Conservation (phyloP, 108 stramenopile genomes). For the Epipyxis sp. region DNA sequence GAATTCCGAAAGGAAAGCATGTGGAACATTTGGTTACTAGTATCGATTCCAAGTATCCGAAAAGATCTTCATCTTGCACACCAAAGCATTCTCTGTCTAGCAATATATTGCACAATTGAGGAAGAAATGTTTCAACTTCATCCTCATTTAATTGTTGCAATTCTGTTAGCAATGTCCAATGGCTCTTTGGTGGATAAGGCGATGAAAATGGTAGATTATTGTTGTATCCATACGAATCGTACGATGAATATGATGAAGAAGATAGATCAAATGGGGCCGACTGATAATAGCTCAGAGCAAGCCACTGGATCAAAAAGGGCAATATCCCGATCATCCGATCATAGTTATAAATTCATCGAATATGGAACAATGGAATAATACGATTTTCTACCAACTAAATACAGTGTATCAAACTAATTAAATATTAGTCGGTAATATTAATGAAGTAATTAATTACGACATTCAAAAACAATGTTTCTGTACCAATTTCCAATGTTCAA, state of each 20-base stretch:
- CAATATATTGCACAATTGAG: constrained; percentile 12
- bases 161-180: constrained; percentile 6
- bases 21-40: neutral
- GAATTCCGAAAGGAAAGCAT: neutral
- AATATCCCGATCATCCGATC: constrained; percentile 1
- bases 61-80: neutral
- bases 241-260: neutral
- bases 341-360: too few species aligned
- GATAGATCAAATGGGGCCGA: neutral
- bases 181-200: neutral
- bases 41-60: constrained; percentile 1
- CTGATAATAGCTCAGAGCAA: neutral
- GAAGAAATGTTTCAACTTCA: neutral
- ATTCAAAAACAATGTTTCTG: too few species aligned
- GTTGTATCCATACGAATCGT: neutral
- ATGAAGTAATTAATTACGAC: too few species aligned
- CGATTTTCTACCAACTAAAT: too few species aligned
- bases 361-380: too few species aligned
- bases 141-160: neutral
- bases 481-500: too few species aligned
- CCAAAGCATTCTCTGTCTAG: neutral
- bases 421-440: too few species aligned
- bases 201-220: neutral
- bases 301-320: constrained; percentile 11
- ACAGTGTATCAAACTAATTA: too few species aligned